phyloP scores from a whole-genome alignment of 148 eudicot species.

The Dysphania ambrosioides region DNA sequence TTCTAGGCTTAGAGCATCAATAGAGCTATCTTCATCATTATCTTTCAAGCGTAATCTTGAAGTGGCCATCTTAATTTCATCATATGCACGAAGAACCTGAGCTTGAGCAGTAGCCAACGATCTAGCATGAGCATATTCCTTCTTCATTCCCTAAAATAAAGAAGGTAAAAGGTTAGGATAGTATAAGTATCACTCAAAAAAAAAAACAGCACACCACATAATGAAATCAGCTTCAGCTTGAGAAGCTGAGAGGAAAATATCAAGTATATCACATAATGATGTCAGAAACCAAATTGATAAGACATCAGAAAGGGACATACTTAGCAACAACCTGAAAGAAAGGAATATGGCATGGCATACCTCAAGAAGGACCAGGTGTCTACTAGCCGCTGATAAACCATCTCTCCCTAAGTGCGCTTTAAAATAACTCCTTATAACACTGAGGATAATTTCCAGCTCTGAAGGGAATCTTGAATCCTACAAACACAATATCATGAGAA shows the following conservation, averaged over 20 bases:
- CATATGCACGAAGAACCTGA: constrained; percentile 86
- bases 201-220: not conserved
- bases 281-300: not conserved
- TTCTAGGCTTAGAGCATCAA: constrained; percentile 73
- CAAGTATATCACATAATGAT: not conserved
- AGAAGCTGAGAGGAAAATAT: not conserved
- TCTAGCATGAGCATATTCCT: constrained; percentile 90
- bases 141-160: constrained; percentile 63
- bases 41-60: constrained; percentile 83
- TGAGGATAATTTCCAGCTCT: constrained; percentile 77
- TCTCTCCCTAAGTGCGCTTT: constrained; percentile 62
- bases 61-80: constrained; percentile 96
- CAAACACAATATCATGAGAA: constrained; percentile 10
- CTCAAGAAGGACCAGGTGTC: constrained; percentile 77
- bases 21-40: constrained; percentile 60
- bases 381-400: constrained; percentile 51
- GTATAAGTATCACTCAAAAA: not conserved
- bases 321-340: not conserved
- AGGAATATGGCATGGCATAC: constrained; percentile 36
- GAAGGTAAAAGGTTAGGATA: constrained; percentile 14
- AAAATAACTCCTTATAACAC: constrained; percentile 64
- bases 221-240: not conserved
- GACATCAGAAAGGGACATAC: not conserved
- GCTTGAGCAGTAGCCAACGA: constrained; percentile 83
- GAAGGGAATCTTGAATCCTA: constrained; percentile 91